Evolutionary conservation across 2,329 filamentous ascomycete species (phyloP).

Genomic region (Fonsecaea multimorphosa): DNA sequence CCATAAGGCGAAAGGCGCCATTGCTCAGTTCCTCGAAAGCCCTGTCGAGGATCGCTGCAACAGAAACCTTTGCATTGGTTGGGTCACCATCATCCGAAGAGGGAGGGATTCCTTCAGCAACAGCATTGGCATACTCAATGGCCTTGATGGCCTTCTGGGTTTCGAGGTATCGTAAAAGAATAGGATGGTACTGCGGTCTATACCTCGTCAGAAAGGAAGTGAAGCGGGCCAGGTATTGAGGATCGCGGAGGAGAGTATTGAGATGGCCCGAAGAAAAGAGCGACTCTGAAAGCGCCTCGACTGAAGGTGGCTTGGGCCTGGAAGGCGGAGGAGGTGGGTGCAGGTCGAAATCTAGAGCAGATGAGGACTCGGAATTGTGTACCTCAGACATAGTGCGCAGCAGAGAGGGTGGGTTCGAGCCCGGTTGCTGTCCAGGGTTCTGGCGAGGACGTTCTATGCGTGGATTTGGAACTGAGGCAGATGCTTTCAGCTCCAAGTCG

Average conservation of each 20-base stretch:
- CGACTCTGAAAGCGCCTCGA: slow-evolving; percentile 47
- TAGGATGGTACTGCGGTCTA: slow-evolving; percentile 44
- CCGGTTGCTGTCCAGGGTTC: slow-evolving; percentile 1
- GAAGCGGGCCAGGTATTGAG: slow-evolving; percentile 45
- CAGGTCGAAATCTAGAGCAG: slow-evolving; percentile 45
- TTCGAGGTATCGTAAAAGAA: slow-evolving; percentile 49
- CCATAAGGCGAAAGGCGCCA: slow-evolving; percentile 45
- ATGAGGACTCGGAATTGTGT: slow-evolving; percentile 25
- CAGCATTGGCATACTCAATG: slow-evolving; percentile 53
- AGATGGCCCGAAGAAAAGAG: slow-evolving; percentile 54
- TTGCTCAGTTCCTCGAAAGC: slow-evolving; percentile 46
- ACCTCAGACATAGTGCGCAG: slow-evolving; percentile 24
- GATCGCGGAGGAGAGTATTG: slow-evolving; percentile 49
- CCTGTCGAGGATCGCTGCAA: slow-evolving; percentile 47
- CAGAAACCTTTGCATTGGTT: slow-evolving; percentile 8
- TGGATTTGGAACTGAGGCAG: slow-evolving; percentile 7
- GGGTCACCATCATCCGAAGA: slow-evolving; percentile 36
- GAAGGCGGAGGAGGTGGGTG: slow-evolving; percentile 51
- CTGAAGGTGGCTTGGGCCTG: slow-evolving; percentile 40
- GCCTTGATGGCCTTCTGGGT: slow-evolving; percentile 51
- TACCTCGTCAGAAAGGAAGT: slow-evolving; percentile 50
- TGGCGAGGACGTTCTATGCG: slow-evolving; percentile 20
- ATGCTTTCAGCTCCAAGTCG: neutral
- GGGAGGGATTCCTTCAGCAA: slow-evolving; percentile 46
- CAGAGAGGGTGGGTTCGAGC: slow-evolving; percentile 2